A percentile compares a stretch with the other conserved stretches of the same genome.
phyloP scores from a whole-genome alignment of 345 rosid genomes.

The Eucalyptus melliodora region DNA sequence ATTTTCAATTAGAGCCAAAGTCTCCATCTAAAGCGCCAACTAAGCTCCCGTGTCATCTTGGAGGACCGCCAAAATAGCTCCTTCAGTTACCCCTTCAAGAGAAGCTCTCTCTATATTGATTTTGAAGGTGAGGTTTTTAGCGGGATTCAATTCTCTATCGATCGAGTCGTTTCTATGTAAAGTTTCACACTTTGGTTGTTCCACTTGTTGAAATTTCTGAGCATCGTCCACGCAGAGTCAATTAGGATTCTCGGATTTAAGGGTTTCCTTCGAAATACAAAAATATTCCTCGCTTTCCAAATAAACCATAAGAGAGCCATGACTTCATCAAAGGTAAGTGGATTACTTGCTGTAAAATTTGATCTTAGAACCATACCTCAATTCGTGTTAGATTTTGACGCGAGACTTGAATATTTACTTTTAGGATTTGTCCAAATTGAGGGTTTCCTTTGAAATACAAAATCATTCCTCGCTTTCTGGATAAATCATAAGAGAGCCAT shows the following conservation, averaged over 20 bases:
- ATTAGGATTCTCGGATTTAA: neutral
- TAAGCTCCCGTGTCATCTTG: too few relatives aligned
- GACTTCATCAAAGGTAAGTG: neutral
- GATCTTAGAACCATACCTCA: too few relatives aligned
- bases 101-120: too few relatives aligned
- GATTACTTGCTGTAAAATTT: too few relatives aligned
- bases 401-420: too few relatives aligned
- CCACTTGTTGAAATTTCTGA: neutral
- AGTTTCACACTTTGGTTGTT: neutral
- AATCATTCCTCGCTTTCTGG: neutral
- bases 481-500: neutral
- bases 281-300: neutral
- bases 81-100: too few relatives aligned
- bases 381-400: fast-evolving
- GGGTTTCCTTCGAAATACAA: neutral
- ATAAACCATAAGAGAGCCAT: neutral
- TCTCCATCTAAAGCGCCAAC: too few relatives aligned
- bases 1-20: too few relatives aligned
- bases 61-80: too few relatives aligned
- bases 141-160: neutral
- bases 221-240: neutral
- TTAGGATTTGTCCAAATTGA: too few relatives aligned
- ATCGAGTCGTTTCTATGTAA: neutral
- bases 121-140: neutral
- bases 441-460: too few relatives aligned